Evolutionary conservation across 23 red algal genomes (phyloP), one percentile per base, ranked within the genome.

Genomic region (Chondrus crispus): DNA sequence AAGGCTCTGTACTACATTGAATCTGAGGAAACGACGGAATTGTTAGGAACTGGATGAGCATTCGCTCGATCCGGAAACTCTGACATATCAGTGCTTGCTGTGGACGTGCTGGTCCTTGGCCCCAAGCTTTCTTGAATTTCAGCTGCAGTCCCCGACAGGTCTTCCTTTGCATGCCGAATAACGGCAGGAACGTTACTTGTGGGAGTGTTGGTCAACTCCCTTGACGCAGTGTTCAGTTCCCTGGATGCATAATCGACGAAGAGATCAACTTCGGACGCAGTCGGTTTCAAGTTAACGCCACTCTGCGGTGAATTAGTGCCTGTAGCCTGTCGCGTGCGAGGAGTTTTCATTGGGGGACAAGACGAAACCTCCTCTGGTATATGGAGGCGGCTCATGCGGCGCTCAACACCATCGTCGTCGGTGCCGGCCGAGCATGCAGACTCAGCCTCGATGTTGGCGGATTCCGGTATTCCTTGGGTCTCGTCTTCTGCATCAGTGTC

Each of bases 111-210:
- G 13, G 60, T 68, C 42, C 26, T 80, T 63, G 87, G 87, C 30
- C 28, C 72, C 11, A 90, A 22, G 49, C 72, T 69, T 42, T 75
- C 73, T 33, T 72, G 64, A 0, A 90, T 44, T 35, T 69, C 48
- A 5, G 62, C 87, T 5, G 72, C 87, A 42, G 74, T 90, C 36
- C 87, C 87, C 33, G 71, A 80, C 45, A 90, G 54, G 64, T 90
- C 87, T 80, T 90, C 87, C 60, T 90, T 90, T n/a, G 87, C 87
- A 69, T 58, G 70, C 68, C 72, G 69, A 29, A 90, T 69, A 9
- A 90, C 74, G 20, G 71, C 87, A 19, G 57, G 57, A 29, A 90
- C 60, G 64, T 90, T 60, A 68, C 87, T 90, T 20, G 36, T 53
- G 29, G 69, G 87, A 49, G 87, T 90, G 39, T 66, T 63, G 6